phyloP scores from a whole-genome alignment of 2,329 filamentous ascomycete genomes.

The Venturia nashicola region DNA sequence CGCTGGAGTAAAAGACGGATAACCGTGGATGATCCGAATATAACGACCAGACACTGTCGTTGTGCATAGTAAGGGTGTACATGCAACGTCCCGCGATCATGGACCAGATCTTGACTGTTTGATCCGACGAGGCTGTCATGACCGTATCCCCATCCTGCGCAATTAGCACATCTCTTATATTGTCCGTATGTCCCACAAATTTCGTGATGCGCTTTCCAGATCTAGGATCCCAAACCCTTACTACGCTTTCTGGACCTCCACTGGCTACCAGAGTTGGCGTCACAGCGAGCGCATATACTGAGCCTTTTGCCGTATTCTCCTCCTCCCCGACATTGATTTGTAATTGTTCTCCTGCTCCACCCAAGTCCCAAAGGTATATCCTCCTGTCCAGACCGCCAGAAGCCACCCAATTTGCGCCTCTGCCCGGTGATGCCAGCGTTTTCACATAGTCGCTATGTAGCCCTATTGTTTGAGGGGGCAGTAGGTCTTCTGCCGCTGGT shows the following conservation, averaged over 20 bases:
- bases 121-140: conserved; percentile 87
- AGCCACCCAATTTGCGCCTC: conserved; percentile 71
- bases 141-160: conserved; percentile 82
- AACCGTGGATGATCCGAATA: conserved; percentile 80
- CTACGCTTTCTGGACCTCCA: conserved; percentile 86
- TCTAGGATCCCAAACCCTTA: conserved; percentile 82
- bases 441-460: conserved; percentile 96
- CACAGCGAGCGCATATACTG: conserved; percentile 79
- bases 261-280: conserved; percentile 75
- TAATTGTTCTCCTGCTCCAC: conserved; percentile 71
- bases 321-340: conserved; percentile 78
- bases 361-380: conserved; percentile 87
- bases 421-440: conserved; percentile 67
- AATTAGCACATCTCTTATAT: conserved; percentile 80
- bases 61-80: conserved; percentile 98
- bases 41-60: conserved; percentile 93
- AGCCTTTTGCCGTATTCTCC: conserved; percentile 77
- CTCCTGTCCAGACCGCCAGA: conserved; percentile 88
- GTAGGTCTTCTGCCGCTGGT: conserved; percentile 48
- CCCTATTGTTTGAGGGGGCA: conserved; percentile 69
- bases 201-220: conserved; percentile 87
- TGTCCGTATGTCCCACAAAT: conserved; percentile 93
- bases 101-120: conserved; percentile 97
- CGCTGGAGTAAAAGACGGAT: conserved; percentile 86
- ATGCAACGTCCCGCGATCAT: conserved; percentile 90